Evolutionary conservation across 176 grass and related monocot genomes (phyloP).

Genomic region (Metroxylon sagu): DNA sequence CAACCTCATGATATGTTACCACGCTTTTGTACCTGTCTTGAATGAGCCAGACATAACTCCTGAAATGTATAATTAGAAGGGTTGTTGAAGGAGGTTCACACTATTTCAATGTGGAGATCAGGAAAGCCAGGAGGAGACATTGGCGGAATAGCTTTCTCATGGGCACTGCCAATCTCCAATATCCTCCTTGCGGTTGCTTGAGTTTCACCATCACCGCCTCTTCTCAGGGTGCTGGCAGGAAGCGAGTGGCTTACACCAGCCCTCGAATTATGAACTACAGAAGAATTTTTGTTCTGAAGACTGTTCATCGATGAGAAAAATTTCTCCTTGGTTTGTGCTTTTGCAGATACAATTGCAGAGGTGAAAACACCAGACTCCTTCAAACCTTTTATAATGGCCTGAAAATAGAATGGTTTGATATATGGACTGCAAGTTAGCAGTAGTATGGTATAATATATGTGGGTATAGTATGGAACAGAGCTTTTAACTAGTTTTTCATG

Average conservation of each 20-base stretch:
- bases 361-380: conserved; percentile 85
- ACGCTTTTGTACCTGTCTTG: no score
- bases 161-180: conserved; percentile 38
- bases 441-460: not conserved
- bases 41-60: no score
- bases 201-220: conserved; percentile 17
- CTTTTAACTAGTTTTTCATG: not conserved
- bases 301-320: conserved; percentile 18
- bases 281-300: conserved; percentile 28
- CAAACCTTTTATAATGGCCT: conserved; percentile 92
- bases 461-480: no score
- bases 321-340: conserved; percentile 41
- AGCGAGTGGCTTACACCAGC: not conserved
- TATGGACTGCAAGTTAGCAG: conserved; percentile 11
- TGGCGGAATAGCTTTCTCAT: conserved; percentile 63
- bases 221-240: conserved; percentile 1
- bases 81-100: no score
- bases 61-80: no score
- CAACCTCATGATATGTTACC: no score
- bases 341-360: conserved; percentile 57
- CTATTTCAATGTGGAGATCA: conserved; percentile 25
- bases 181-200: conserved; percentile 65
- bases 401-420: not conserved
- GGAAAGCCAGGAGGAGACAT: conserved; percentile 51
- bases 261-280: conserved; percentile 25